A percentile compares a stretch with the other conserved stretches of the same genome.
Evolutionary conservation across 768 basidiomycete genomes (phyloP).

Genomic region (Tylopilus sp.): DNA sequence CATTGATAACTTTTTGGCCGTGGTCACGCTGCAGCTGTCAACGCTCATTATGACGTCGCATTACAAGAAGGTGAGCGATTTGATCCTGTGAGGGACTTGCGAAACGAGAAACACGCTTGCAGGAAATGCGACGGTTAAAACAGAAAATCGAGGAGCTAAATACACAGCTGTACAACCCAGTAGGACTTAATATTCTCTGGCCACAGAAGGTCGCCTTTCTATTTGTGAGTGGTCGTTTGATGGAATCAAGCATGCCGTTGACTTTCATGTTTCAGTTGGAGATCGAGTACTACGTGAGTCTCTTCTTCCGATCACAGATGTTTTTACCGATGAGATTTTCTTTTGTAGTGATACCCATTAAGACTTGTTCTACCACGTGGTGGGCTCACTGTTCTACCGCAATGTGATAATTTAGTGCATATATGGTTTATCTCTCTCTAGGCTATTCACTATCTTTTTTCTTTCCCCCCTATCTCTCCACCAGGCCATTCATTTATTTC

Average conservation of each 20-base stretch:
- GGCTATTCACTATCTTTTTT: conserved; percentile 1
- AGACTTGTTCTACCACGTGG: background rate
- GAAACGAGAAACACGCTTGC: conserved; percentile 1
- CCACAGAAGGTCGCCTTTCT: conserved; percentile 84
- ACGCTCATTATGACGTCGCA: conserved; percentile 65
- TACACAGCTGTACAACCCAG: conserved; percentile 71
- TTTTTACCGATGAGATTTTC: background rate
- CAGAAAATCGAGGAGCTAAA: conserved; percentile 67
- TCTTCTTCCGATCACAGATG: background rate
- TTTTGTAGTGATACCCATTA: conserved; percentile 20
- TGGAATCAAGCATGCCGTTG: background rate
- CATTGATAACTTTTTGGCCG: conserved; percentile 74
- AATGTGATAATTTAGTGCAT: conserved; percentile 13
- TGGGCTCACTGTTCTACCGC: background rate
- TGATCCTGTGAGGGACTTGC: conserved; percentile 2
- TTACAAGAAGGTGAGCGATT: conserved; percentile 67
- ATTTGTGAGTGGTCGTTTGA: conserved; percentile 62
- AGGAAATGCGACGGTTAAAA: conserved; percentile 79
- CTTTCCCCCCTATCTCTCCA: conserved; percentile 1
- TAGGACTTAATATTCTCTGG: conserved; percentile 83
- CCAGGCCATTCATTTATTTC: background rate
- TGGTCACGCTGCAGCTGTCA: conserved; percentile 79
- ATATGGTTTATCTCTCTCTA: conserved; percentile 7
- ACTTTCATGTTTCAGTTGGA: conserved; percentile 61
- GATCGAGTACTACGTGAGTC: conserved; percentile 88